Percentiles rank a stretch among this genome's conserved stretches.
These are phyloP conservation scores for Haberlea rhodopensis DNA, from an alignment of 257 asterid genomes.

Conservation along the genomic window DNA sequence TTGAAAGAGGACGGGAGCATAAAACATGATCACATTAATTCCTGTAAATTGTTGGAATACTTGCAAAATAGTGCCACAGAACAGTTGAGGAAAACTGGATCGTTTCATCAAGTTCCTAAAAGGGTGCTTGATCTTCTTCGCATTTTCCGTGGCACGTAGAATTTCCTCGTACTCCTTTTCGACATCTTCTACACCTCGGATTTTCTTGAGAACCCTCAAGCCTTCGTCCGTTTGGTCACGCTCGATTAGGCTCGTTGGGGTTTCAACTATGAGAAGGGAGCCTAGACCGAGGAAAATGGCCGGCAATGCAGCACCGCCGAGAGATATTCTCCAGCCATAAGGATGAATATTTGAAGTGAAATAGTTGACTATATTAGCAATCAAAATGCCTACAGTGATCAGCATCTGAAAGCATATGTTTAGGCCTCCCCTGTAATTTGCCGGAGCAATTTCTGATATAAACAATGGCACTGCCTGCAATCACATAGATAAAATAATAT, in stretches of 20 bases:
- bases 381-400: conserved; percentile 37
- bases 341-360: conserved; percentile 24
- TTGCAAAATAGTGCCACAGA: conserved; percentile 30
- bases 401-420: conserved; percentile 39
- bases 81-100: conserved; percentile 25
- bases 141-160: too few relatives aligned
- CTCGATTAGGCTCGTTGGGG: conserved; percentile 50
- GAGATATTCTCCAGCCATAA: conserved; percentile 42
- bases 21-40: too few relatives aligned
- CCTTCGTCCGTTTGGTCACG: conserved; percentile 34
- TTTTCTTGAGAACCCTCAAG: conserved; percentile 23
- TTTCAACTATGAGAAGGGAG: conserved; percentile 38
- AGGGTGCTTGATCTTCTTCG: too few relatives aligned
- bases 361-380: conserved; percentile 36
- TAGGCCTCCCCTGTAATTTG: conserved; percentile 40
- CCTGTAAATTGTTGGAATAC: conserved; percentile 48
- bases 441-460: conserved; percentile 48
- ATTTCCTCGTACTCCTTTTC: too few relatives aligned
- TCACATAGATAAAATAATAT: too few relatives aligned
- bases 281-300: conserved; percentile 43
- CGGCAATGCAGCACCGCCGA: too few relatives aligned
- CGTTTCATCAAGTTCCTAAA: too few relatives aligned
- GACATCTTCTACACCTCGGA: conserved; percentile 36
- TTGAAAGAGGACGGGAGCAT: too few relatives aligned
- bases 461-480: conserved; percentile 49